These are phyloP conservation scores for Powellomyces hirtus DNA, from an alignment of 192 early-diverging fungal genomes.

Conservation along the genomic window DNA sequence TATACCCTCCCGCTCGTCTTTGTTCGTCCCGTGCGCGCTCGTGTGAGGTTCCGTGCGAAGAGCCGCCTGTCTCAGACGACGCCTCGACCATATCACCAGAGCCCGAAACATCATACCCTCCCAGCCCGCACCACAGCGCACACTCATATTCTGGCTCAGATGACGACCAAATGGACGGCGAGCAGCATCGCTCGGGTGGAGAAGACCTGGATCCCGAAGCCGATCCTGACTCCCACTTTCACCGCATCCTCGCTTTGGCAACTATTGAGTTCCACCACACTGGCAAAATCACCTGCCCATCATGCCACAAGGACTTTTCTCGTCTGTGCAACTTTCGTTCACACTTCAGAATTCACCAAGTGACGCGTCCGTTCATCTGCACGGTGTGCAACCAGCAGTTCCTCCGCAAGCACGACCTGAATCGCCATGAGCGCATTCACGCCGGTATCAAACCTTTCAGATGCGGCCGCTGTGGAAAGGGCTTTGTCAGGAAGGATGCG, in stretches of 20 bases:
- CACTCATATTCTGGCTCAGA: neutral
- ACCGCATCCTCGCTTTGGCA: neutral
- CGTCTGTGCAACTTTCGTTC: constrained; percentile 28
- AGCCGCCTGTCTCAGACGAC: neutral
- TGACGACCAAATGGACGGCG: neutral
- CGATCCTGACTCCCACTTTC: constrained; percentile 1
- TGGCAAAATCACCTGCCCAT: constrained; percentile 17
- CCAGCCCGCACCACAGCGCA: neutral
- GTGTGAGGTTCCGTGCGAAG: too few relatives aligned
- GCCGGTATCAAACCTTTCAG: constrained; percentile 23
- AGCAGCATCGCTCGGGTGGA: neutral
- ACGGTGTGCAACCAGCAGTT: constrained; percentile 30
- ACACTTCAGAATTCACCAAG: constrained; percentile 23
- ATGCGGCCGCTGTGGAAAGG: constrained; percentile 28
- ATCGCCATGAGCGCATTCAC: constrained; percentile 48
- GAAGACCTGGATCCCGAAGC: neutral
- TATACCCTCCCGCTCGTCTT: too few relatives aligned
- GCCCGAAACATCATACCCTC: constrained; percentile 6
- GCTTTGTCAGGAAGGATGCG: constrained; percentile 31
- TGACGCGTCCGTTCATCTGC: constrained; percentile 23
- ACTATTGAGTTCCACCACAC: neutral
- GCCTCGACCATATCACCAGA: neutral
- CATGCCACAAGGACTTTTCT: constrained; percentile 13
- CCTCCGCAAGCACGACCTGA: constrained; percentile 46
- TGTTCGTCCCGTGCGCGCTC: too few relatives aligned